Conservation (phyloP, 345 rosid genomes). For the Euphorbia pulcherrima region DNA sequence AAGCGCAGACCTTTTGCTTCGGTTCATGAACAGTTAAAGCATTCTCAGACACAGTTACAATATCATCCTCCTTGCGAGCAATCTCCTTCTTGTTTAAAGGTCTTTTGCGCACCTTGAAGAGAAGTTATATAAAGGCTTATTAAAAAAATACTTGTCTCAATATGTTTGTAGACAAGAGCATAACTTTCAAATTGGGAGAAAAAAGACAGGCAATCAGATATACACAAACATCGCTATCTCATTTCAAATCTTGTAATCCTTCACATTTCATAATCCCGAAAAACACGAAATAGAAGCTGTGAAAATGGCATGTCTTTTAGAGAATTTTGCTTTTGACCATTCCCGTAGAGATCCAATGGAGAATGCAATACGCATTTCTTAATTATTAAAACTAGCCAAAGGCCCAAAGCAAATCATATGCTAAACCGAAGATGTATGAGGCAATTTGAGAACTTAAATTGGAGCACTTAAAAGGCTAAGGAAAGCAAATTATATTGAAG, state of each 20-base stretch:
- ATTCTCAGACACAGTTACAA: slow-evolving; percentile 67
- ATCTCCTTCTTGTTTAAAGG: slow-evolving; percentile 90
- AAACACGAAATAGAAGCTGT: neutral
- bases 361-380: neutral
- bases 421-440: neutral
- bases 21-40: slow-evolving; percentile 84
- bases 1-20: slow-evolving; percentile 75
- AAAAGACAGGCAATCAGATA: neutral
- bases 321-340: neutral
- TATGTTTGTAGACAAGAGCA: neutral
- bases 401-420: no score
- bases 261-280: neutral
- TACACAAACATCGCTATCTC: neutral
- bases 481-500: neutral
- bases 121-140: slow-evolving; percentile 5
- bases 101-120: slow-evolving; percentile 80
- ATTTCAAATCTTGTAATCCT: no score
- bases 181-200: neutral
- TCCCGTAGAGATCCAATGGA: neutral
- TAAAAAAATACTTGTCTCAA: slow-evolving; percentile 1
- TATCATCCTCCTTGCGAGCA: slow-evolving; percentile 88
- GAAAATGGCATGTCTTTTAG: no score
- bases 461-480: neutral
- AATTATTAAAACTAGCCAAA: neutral
- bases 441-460: neutral